Base-by-base conservation (phyloP, 495 filamentous ascomycete genomes). In the Penicillium coprophilum region DNA sequence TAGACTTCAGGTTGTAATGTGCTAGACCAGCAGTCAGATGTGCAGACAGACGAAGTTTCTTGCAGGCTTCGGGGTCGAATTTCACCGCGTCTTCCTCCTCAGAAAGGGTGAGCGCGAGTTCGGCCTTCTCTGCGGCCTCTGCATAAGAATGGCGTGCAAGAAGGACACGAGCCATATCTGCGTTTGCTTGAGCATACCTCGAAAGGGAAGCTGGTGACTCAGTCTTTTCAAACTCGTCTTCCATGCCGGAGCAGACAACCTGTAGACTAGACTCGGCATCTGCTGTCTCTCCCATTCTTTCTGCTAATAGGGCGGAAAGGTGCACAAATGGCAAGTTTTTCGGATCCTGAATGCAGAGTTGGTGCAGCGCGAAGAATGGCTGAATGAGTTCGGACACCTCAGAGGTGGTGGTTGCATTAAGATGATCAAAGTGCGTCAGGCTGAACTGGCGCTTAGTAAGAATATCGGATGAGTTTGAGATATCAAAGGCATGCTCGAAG, bases 401-500 rank as follows among this genome's bases (percentile, higher is more conserved):
- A 1, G 84, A 75, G n/a, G 72, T 70, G 0, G 77, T 63, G 9
- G 80, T 67, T 15, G 80, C 79, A 2, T 78, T 68, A 6, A 95
- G 76, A 62, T 88, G 75, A 66, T 96, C 93, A 62, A 97, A 97
- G 11, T 86, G 74, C 15, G 88, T 89, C 7, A 85, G 74, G 0
- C 89, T 77, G 61, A 91, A 97, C 67, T 89, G 87, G 39, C 85
- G 81, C 71, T 91, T 89, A 6, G 86, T 78, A 19, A 92, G 67
- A 9, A 81, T 70, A 5, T 86, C 85, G 5, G 88, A 86, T 3
- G 88, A 87, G 44, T 87, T 86, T 0, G 91, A 83, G 50, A 99
- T 96, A 58, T 96, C 94, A 74, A 95, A 92, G 5, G 93, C 92
- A 72, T 99, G 94, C n/a, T 89, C 90, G 65, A 96, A 97, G 11